Evolutionary conservation across 2,329 filamentous ascomycete species (phyloP), one percentile per base, ranked within the genome.

Genomic region (Alternaria longipes): DNA sequence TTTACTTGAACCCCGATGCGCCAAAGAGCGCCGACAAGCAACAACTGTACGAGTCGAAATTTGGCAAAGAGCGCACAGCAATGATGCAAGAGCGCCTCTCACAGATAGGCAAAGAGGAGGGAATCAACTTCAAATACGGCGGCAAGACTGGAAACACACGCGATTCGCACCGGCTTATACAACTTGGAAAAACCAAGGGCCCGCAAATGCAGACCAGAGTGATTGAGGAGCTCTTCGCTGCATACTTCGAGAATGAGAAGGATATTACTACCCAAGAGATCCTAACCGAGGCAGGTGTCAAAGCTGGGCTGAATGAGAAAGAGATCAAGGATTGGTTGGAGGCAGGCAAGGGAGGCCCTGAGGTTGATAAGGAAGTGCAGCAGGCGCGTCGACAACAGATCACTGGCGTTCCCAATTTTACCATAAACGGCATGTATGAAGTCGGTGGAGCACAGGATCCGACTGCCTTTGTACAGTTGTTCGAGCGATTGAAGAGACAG

Each of bases 61-160:
- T 95, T 70, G 87, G 87, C 8, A 84, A 86, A 6, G 85, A 89
- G 24, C 85, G 92, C 32, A 80, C 82, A 2, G 72, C 81, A 0
- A 83, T 85, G 65, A 87, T 93, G 59, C 82, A 85, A 56, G 78
- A 83, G 47, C 86, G 87, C 1, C 82, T 94, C 24, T 74, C 80
- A 0, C 74, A 82, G 32, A 77, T 90, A 22, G 92, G 91, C 16
- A 81, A 82, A 38, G 79, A 82, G 22, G 88, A 91, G 50, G 92
- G 91, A 1, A 91, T 97, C 72, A 79, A 86, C 50, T 96, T 96
- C 79, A 86, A 85, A 22, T 91, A 90, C 65, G 85, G 86, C 12
- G 91, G 92, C 56, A 87, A 84, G 65, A 88, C 88, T 6, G 93
- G 93, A 49, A 91, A 89, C 71, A 94, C 92, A 18, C 84, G 92